A percentile compares a stretch with the other conserved stretches of the same genome.
These are phyloP conservation scores for Kodamaea kaohsiungensis DNA, from an alignment of 805 yeast genomes.

Conservation along the genomic window DNA sequence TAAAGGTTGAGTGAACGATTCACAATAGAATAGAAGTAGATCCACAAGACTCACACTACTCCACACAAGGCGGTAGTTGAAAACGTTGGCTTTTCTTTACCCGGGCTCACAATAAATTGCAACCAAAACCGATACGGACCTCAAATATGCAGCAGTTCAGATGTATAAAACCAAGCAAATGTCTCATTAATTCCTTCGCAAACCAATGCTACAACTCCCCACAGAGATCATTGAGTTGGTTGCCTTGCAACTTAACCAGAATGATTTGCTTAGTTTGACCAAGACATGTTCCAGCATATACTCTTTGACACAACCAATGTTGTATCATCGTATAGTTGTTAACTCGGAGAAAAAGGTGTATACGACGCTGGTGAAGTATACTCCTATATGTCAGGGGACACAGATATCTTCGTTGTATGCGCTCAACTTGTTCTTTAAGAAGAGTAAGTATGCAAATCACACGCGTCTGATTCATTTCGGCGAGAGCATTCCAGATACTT, in stretches of 20 bases:
- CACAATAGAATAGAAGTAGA: background rate
- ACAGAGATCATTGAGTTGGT: conserved; percentile 11
- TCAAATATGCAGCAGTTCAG: background rate
- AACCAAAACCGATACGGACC: conserved; percentile 10
- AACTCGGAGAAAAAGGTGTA: conserved; percentile 14
- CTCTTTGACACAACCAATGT: conserved; percentile 6
- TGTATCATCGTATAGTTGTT: conserved; percentile 11
- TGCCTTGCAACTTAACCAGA: conserved; percentile 12
- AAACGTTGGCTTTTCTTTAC: background rate
- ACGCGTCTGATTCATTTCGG: conserved; percentile 9
- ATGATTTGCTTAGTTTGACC: conserved; percentile 12
- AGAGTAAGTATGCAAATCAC: background rate
- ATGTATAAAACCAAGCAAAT: background rate
- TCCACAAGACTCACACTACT: too few species aligned
- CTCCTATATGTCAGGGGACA: conserved; percentile 4
- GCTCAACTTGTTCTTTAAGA: conserved; percentile 14
- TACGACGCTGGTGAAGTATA: background rate
- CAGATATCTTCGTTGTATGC: conserved; percentile 14
- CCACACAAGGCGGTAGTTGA: too few species aligned
- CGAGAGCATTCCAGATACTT: conserved; percentile 13
- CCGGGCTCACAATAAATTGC: conserved; percentile 3
- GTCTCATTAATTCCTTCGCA: background rate
- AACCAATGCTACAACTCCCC: conserved; percentile 10
- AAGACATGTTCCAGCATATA: conserved; percentile 8
- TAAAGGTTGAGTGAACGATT: background rate